Evolutionary conservation across 371 early-diverging fungal species (phyloP).

Genomic region (Rhizomucor pusillus): DNA sequence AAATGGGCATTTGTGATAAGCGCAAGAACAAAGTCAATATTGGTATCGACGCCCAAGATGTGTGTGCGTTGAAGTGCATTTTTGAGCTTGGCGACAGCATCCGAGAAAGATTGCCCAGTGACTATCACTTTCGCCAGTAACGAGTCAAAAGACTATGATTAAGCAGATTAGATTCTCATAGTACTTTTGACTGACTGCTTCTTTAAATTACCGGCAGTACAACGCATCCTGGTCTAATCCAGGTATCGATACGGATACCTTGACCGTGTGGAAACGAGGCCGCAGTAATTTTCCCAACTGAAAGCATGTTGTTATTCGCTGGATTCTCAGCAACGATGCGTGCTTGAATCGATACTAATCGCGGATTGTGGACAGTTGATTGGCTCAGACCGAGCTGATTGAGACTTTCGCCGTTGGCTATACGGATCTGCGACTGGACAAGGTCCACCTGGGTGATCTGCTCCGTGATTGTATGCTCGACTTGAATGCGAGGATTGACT

Average conservation of each 20-base stretch:
- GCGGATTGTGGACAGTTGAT: conserved; percentile 7
- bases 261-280: conserved; percentile 29
- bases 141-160: conserved; percentile 34
- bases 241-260: conserved; percentile 45
- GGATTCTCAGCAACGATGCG: conserved; percentile 46
- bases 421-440: conserved; percentile 33
- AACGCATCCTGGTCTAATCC: conserved; percentile 29
- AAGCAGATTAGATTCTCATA: background rate
- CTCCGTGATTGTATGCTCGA: conserved; percentile 95
- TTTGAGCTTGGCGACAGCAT: conserved; percentile 28
- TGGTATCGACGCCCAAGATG: conserved; percentile 36
- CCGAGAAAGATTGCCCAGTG: conserved; percentile 29
- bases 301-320: conserved; percentile 33
- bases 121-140: conserved; percentile 41
- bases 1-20: conserved; percentile 17
- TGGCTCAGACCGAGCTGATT: conserved; percentile 16
- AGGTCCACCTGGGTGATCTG: conserved; percentile 89
- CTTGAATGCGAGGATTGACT: conserved; percentile 88
- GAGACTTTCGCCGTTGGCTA: conserved; percentile 31
- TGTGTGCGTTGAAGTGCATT: conserved; percentile 21
- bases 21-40: conserved; percentile 29
- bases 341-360: conserved; percentile 38
- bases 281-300: conserved; percentile 29
- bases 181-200: background rate
- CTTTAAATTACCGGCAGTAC: conserved; percentile 29